Percentiles rank a stretch among this genome's conserved stretches.
These are phyloP conservation scores for Arctostaphylos glauca DNA, from an alignment of 148 eudicot genomes.

Conservation along the genomic window DNA sequence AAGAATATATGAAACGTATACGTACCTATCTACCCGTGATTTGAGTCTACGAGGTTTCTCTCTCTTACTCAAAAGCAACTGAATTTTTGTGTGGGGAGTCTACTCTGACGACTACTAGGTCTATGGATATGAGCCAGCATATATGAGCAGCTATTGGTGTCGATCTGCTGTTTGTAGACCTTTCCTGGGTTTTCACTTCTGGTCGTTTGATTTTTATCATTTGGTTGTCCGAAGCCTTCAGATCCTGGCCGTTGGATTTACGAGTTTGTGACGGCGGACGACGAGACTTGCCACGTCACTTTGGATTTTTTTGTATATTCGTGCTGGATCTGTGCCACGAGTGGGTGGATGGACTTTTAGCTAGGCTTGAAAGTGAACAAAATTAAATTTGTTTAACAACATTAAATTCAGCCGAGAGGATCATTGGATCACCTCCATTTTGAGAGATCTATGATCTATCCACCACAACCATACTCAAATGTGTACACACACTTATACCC, in stretches of 20 bases:
- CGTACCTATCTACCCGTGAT: not conserved
- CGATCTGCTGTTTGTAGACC: not conserved
- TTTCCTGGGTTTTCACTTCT: not conserved
- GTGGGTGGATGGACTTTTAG: not conserved
- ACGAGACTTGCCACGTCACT: slow-evolving; percentile 10
- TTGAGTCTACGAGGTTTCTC: slow-evolving; percentile 3
- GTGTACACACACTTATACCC: too few relatives aligned
- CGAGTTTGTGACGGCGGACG: not conserved
- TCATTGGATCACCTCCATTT: too few relatives aligned
- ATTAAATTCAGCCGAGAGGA: too few relatives aligned
- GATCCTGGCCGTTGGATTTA: not conserved
- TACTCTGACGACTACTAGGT: slow-evolving; percentile 1
- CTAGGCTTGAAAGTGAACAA: too few relatives aligned
- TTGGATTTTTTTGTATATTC: too few relatives aligned
- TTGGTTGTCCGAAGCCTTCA: not conserved
- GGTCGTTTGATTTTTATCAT: not conserved
- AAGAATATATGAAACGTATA: too few relatives aligned
- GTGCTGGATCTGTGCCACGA: too few relatives aligned
- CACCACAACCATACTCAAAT: too few relatives aligned
- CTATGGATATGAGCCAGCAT: too few relatives aligned
- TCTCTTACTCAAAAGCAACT: not conserved
- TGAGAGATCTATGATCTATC: too few relatives aligned
- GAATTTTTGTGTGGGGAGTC: not conserved
- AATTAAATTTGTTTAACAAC: too few relatives aligned
- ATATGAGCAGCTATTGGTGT: not conserved